Percentiles rank a stretch among this genome's conserved stretches.
Evolutionary conservation across 2,329 filamentous ascomycete species (phyloP).

Genomic region (Aspergillus nomiae): DNA sequence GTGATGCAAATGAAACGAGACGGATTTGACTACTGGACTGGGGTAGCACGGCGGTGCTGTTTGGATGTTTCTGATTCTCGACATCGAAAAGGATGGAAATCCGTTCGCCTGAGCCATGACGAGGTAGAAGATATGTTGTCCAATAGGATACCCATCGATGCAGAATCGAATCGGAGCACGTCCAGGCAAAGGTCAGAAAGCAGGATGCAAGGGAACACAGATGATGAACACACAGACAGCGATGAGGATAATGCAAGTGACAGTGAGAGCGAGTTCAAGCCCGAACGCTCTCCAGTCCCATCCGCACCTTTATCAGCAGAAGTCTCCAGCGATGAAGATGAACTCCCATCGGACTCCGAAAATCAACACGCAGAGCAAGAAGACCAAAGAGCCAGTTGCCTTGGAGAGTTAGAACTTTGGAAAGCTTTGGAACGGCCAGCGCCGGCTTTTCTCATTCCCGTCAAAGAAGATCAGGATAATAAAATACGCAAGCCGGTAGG

Average conservation of each 20-base stretch:
- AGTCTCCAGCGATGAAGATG: slow-evolving; percentile 15
- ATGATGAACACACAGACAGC: slow-evolving; percentile 14
- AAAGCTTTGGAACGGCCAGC: slow-evolving; percentile 37
- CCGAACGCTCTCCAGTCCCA: neutral
- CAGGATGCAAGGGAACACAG: neutral
- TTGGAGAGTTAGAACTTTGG: slow-evolving; percentile 52
- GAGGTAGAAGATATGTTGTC: slow-evolving; percentile 46
- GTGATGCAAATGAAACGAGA: slow-evolving; percentile 55
- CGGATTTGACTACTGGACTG: slow-evolving; percentile 54
- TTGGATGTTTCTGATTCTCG: slow-evolving; percentile 51
- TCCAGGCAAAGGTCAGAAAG: slow-evolving; percentile 1
- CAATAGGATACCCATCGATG: slow-evolving; percentile 11
- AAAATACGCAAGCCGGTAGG: slow-evolving; percentile 23
- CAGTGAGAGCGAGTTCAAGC: neutral
- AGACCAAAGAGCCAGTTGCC: slow-evolving; percentile 47
- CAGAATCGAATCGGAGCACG: slow-evolving; percentile 10
- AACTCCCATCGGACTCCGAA: slow-evolving; percentile 35
- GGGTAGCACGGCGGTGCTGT: slow-evolving; percentile 53
- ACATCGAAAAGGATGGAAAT: slow-evolving; percentile 33
- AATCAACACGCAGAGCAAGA: slow-evolving; percentile 50
- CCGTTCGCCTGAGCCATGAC: slow-evolving; percentile 38
- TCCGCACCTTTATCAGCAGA: slow-evolving; percentile 8
- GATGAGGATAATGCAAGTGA: slow-evolving; percentile 10
- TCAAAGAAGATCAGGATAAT: slow-evolving; percentile 16
- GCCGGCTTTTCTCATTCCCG: slow-evolving; percentile 22